Evolutionary conservation across 495 filamentous ascomycete species (phyloP), one percentile per base, ranked within the genome.

Genomic region (Penicillium atrosanguineum): DNA sequence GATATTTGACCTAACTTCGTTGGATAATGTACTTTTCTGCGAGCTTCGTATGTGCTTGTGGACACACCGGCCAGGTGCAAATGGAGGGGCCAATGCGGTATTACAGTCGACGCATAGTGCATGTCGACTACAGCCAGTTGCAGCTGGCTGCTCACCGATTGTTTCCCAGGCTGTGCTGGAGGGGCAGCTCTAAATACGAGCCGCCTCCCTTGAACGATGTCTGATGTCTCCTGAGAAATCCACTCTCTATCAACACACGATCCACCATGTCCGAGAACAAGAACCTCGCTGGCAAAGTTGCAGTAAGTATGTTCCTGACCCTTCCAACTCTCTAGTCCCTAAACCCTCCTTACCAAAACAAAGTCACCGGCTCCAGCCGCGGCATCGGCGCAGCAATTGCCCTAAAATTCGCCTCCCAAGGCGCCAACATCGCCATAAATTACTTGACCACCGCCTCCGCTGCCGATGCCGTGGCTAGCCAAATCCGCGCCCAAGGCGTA

Each of bases 401-500:
- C 20, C 46, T 69, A 0, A 71, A 75, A 37, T 61, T 76, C 36
- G 74, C 69, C 53, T 36, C 55, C 7, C 72, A 70, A 7, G 79
- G 79, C 26, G 79, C 72, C 16, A 47, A 64, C 42, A 51, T 76
- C 19, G 70, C 68, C 31, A 59, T 77, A 42, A 74, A 74, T 61
- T 76, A 76, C 52, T 44, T 59, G 34, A 65, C 59, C 42, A 57
- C 57, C 16, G 49, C 57, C 16, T 34, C 52, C 8, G 70, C 73
- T 12, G 79, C 79, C 49, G 69, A 82, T 28, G 53, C 72, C 46
- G 55, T 80, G 37, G 78, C 78, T 42, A 44, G 64, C 19, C 61
- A 79, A 53, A 76, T 81, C 62, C 71, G 75, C 53, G 57, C 59
- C 38, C 48, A 53, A 7, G 78, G 74, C 37, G 58, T 67, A 25